phyloP scores from a whole-genome alignment of 2,329 filamentous ascomycete species.

The Colletotrichum scovillei region DNA sequence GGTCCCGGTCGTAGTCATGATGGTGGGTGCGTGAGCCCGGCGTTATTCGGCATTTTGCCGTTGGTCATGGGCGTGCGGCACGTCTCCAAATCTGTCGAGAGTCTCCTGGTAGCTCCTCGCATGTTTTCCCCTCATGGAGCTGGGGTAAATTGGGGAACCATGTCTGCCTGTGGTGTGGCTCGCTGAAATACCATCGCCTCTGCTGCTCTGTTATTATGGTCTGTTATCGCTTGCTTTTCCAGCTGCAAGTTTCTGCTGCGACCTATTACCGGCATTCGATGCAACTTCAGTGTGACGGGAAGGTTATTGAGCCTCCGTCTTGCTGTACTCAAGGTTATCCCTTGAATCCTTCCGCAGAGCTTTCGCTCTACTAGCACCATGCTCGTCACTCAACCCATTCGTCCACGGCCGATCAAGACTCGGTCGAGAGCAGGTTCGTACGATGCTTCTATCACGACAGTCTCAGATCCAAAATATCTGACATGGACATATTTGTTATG shows the following conservation, averaged over 20 bases:
- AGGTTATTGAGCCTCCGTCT: conserved; percentile 4
- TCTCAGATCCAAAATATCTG: conserved; percentile 4
- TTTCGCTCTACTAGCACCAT: conserved; percentile 5
- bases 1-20: conserved; percentile 5
- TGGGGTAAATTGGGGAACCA: conserved; percentile 33
- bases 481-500: not conserved
- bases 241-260: not conserved
- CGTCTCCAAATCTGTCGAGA: conserved; percentile 24
- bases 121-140: conserved; percentile 26
- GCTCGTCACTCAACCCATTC: conserved; percentile 35
- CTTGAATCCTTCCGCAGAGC: not conserved
- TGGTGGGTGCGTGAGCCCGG: conserved; percentile 10
- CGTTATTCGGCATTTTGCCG: conserved; percentile 11
- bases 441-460: not conserved
- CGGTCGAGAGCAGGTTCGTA: conserved; percentile 37
- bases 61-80: not conserved
- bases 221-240: not conserved
- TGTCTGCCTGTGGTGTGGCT: not conserved
- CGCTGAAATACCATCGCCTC: conserved; percentile 19
- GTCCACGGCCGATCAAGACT: conserved; percentile 35
- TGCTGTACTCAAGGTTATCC: not conserved
- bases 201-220: conserved; percentile 1
- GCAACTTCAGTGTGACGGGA: not conserved
- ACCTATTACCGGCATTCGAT: not conserved
- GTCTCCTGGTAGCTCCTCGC: not conserved